phyloP scores from a whole-genome alignment of 441 rosid species.

The Populus hybrid region DNA sequence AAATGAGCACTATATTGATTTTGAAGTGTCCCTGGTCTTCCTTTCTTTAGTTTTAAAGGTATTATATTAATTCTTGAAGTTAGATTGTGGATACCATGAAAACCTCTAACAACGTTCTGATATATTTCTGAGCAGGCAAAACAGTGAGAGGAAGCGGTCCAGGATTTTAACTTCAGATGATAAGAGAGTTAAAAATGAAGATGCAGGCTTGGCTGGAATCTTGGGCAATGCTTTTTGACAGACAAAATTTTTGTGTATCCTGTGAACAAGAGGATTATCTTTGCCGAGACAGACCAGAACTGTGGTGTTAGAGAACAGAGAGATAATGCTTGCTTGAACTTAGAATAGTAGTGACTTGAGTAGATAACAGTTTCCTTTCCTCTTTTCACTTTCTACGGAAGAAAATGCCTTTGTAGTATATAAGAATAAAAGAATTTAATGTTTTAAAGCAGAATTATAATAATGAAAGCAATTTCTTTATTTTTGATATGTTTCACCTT shows the following conservation, averaged over 20 bases:
- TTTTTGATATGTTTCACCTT: background rate
- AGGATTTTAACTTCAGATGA: background rate
- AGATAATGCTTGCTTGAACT: background rate
- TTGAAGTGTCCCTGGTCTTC: background rate
- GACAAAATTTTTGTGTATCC: conserved; percentile 1
- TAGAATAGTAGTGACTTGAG: background rate
- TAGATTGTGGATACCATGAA: background rate
- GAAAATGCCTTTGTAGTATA: background rate
- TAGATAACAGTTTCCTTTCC: background rate
- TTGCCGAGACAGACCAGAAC: background rate
- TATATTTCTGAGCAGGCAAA: conserved; percentile 45
- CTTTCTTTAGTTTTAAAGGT: too few relatives aligned
- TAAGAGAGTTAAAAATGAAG: background rate
- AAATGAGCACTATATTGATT: background rate
- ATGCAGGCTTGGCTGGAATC: background rate
- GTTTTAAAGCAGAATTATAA: background rate
- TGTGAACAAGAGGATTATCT: background rate
- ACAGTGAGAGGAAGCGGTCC: conserved; percentile 27
- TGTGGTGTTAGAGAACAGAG: background rate
- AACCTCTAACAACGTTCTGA: background rate
- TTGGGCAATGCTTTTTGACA: background rate
- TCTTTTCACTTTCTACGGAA: background rate
- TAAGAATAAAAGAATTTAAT: background rate
- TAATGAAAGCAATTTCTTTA: conserved; percentile 2
- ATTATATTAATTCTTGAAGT: background rate